Conservation (phyloP, 2,329 filamentous ascomycete genomes). For the Plectosphaerella cucumerina region DNA sequence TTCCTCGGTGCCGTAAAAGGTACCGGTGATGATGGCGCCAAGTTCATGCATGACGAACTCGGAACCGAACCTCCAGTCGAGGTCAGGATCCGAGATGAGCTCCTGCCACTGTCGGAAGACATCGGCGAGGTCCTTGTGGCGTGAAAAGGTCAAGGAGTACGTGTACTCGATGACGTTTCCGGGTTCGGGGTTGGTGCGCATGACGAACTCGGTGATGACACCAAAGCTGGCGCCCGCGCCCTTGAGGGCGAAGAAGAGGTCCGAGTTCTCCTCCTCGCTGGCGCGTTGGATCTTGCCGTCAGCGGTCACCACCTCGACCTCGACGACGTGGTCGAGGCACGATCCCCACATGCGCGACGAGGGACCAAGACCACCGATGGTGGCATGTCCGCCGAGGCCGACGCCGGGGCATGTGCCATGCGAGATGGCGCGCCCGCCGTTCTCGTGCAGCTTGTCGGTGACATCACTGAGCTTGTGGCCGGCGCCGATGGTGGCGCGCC, state of each 20-base stretch:
- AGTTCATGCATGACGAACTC: conserved; percentile 51
- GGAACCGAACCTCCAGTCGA: conserved; percentile 56
- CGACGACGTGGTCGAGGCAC: conserved; percentile 50
- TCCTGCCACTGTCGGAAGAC: conserved; percentile 56
- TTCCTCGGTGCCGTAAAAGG: conserved; percentile 54
- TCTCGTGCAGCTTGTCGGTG: conserved; percentile 42
- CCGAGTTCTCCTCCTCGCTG: conserved; percentile 40
- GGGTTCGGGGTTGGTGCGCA: conserved; percentile 53
- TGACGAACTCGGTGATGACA: conserved; percentile 52
- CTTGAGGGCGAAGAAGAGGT: conserved; percentile 53
- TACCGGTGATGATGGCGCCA: conserved; percentile 53
- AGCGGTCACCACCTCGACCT: conserved; percentile 52
- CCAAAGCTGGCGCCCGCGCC: conserved; percentile 55
- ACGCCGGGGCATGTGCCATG: conserved; percentile 58
- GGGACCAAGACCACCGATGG: conserved; percentile 55
- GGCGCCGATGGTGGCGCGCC: conserved; percentile 50
- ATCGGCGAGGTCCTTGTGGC: conserved; percentile 39
- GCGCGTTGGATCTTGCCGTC: conserved; percentile 47
- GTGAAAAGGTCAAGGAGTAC: conserved; percentile 48
- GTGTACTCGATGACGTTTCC: conserved; percentile 54
- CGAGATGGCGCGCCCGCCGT: conserved; percentile 52
- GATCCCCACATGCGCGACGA: conserved; percentile 56
- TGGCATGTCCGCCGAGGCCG: conserved; percentile 55
- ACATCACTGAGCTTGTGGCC: conserved; percentile 50
- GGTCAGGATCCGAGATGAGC: conserved; percentile 46